Percentiles rank a stretch among this genome's conserved stretches.
phyloP scores from a whole-genome alignment of 140 eudicot genomes.

The Flaveria floridana region DNA sequence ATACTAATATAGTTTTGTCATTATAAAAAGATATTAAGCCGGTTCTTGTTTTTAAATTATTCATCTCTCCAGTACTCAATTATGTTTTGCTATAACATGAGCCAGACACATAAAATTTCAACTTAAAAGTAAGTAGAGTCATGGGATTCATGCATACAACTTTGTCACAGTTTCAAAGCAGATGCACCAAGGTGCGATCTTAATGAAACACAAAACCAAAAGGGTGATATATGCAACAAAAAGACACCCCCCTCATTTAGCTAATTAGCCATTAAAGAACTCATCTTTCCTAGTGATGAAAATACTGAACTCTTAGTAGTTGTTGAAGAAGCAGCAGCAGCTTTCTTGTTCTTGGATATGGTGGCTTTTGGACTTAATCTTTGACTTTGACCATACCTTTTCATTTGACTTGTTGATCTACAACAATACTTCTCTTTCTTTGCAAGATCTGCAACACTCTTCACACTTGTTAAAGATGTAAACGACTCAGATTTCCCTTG shows the following conservation, averaged over 20 bases:
- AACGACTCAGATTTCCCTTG: slow-evolving; percentile 79
- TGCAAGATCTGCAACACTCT: slow-evolving; percentile 54
- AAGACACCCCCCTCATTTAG: neutral
- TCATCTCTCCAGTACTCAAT: no score
- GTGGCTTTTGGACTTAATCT: slow-evolving; percentile 61
- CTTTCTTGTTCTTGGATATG: slow-evolving; percentile 53
- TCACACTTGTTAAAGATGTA: slow-evolving; percentile 59
- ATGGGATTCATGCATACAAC: neutral
- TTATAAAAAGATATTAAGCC: no score
- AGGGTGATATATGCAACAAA: neutral
- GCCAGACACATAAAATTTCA: neutral
- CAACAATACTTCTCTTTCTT: slow-evolving; percentile 47
- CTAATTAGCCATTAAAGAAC: slow-evolving; percentile 33
- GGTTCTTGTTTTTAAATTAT: no score
- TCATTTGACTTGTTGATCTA: slow-evolving; percentile 47
- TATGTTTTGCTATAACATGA: no score
- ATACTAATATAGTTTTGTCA: no score
- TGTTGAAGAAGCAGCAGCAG: slow-evolving; percentile 21
- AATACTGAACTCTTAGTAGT: slow-evolving; percentile 26
- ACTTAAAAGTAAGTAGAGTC: neutral
- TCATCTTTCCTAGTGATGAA: slow-evolving; percentile 36
- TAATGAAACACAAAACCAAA: neutral
- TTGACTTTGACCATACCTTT: slow-evolving; percentile 36
- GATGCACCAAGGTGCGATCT: neutral
- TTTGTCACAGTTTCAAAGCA: neutral